Conservation (phyloP, 2,329 filamentous ascomycete species). For the Fusarium subglutinans region DNA sequence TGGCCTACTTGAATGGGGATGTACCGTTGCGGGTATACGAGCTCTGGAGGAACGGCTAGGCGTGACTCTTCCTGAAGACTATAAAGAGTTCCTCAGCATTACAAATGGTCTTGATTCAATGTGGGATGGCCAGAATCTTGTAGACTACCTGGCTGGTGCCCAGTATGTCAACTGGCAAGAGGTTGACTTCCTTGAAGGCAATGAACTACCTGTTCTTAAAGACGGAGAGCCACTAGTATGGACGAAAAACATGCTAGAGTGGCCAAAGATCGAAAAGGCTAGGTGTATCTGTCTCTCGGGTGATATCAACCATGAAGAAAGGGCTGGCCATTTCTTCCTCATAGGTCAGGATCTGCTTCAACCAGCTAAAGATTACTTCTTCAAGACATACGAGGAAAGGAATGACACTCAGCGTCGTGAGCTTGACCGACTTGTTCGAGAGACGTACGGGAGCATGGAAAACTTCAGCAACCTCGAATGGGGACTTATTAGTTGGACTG, state of each 20-base stretch:
- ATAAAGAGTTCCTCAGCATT: neutral
- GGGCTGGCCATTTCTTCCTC: neutral
- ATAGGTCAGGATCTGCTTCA: neutral
- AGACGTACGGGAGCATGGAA: conserved; percentile 4
- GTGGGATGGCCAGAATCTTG: conserved; percentile 3
- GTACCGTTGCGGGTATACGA: neutral
- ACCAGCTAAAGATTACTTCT: conserved; percentile 5
- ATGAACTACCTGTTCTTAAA: neutral
- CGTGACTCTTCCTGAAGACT: neutral
- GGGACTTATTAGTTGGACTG: neutral
- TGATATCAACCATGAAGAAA: neutral
- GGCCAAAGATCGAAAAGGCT: neutral
- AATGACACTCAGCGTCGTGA: neutral
- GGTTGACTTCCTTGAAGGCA: neutral
- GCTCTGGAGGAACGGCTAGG: neutral
- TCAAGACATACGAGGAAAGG: neutral
- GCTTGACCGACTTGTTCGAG: neutral
- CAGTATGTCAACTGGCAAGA: conserved; percentile 4
- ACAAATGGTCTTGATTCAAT: neutral
- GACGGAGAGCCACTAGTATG: neutral
- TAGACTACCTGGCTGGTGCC: neutral
- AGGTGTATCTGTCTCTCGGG: neutral
- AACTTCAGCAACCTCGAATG: neutral
- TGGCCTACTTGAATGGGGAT: neutral
- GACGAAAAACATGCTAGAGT: neutral